Evolutionary conservation across 2,329 filamentous ascomycete species (phyloP), one percentile per base, ranked within the genome.

Genomic region (Penicillium sp.): DNA sequence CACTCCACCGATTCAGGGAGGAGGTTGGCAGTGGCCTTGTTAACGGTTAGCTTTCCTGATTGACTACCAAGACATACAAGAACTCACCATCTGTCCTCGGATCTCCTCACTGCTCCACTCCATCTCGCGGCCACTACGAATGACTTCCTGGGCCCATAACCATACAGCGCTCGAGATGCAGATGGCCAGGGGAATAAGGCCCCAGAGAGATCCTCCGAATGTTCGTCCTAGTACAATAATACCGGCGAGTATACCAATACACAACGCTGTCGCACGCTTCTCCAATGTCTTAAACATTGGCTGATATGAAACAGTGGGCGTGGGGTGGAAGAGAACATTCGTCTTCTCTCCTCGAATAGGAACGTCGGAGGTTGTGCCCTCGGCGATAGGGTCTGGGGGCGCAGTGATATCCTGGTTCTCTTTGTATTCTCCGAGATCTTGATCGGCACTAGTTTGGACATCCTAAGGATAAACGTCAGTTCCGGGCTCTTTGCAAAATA

Each of bases 261-360:
- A 88, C 4, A 96, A 72, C 0, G 82, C 74, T 38, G 81, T 83
- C n/a, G 86, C 88, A 9, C 85, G 81, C 57, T 82, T 81, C 71
- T 97, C 16, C 89, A 50, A 96, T 70, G 11, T 81, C 71, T 77
- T 80, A 66, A 88, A 96, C 80, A 90, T 95, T 4, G 91, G 89
- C 69, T 95, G 89, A 65, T 89, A 95, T 73, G 86, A 89, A 58
- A 95, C 81, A 0, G 87, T 87, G 0, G 92, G 92, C 0, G 92
- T 97, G 13, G 93, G 92, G 69, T 96, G 92, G 71, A 97, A 97
- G 27, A 96, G 79, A 14, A 97, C 85, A 55, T 95, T 96, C 3
- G 93, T 97, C 79, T 93, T 96, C 67, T 97, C 92, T 62, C 91
- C 92, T 64, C 91, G 88, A 50, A 97, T 95, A 3, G 93, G 93